A percentile compares a stretch with the other conserved stretches of the same genome.
Conservation (phyloP, 1,284 basidiomycete genomes). For the Ustilago nuda region DNA sequence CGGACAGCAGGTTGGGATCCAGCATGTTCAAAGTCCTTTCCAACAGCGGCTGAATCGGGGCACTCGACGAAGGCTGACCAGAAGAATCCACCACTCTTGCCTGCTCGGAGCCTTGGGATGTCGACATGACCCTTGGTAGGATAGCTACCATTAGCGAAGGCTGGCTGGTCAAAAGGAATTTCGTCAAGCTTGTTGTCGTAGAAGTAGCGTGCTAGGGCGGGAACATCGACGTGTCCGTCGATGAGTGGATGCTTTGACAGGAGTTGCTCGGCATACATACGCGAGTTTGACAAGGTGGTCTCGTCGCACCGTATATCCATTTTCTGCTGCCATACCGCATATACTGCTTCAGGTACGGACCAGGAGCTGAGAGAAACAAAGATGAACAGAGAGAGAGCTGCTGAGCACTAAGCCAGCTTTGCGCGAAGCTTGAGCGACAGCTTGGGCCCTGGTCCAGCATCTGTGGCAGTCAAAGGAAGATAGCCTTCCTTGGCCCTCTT, state of each 20-base stretch:
- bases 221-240: constrained; percentile 54
- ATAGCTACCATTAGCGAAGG: constrained; percentile 27
- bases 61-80: constrained; percentile 54
- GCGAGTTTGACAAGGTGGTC: not conserved
- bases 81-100: constrained; percentile 52
- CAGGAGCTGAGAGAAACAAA: constrained; percentile 5
- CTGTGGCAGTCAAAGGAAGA: constrained; percentile 2
- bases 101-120: constrained; percentile 43
- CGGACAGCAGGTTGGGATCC: constrained; percentile 26
- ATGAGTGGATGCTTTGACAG: constrained; percentile 43
- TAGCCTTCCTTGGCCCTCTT: constrained; percentile 11
- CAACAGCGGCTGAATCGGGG: constrained; percentile 25
- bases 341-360: not conserved
- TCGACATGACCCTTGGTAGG: constrained; percentile 42
- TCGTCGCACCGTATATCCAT: constrained; percentile 14
- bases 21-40: constrained; percentile 42
- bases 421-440: not conserved
- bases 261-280: constrained; percentile 22
- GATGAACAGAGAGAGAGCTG: not conserved
- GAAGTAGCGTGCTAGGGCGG: constrained; percentile 33
- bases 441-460: not conserved
- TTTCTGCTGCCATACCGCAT: not conserved
- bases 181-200: constrained; percentile 43
- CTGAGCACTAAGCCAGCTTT: not conserved
- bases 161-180: constrained; percentile 44